A percentile compares a stretch with the other conserved stretches of the same genome.
phyloP scores from a whole-genome alignment of 768 basidiomycete species.

The Calvatia gigantea region DNA sequence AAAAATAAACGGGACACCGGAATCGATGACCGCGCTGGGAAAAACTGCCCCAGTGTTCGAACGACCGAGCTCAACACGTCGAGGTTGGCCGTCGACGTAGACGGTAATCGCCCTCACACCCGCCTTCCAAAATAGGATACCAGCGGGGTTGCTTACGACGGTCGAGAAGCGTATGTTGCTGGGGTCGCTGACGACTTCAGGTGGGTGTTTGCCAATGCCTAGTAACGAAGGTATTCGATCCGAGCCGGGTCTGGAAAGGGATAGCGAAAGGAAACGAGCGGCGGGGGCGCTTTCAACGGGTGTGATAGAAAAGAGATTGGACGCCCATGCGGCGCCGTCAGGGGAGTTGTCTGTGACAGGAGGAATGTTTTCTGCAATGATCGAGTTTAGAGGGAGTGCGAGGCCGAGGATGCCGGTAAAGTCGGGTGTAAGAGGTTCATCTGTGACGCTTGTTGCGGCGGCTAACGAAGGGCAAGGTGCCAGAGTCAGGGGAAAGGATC shows the following conservation, averaged over 20 bases:
- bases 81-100: conserved; percentile 44
- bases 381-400: conserved; percentile 68
- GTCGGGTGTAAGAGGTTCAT: conserved; percentile 52
- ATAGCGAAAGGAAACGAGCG: conserved; percentile 62
- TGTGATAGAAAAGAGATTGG: conserved; percentile 70
- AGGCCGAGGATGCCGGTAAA: conserved; percentile 75
- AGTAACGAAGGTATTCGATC: conserved; percentile 52
- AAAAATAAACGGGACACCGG: conserved; percentile 66
- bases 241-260: conserved; percentile 67
- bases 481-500: background rate
- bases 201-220: conserved; percentile 69
- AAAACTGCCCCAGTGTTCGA: conserved; percentile 36
- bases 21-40: conserved; percentile 71
- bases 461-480: conserved; percentile 34
- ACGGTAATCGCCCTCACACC: conserved; percentile 55
- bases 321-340: conserved; percentile 64
- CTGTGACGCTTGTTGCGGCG: conserved; percentile 49
- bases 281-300: conserved; percentile 49
- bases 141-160: conserved; percentile 37
- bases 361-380: conserved; percentile 52
- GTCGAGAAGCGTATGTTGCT: conserved; percentile 45
- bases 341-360: conserved; percentile 45
- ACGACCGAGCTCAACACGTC: conserved; percentile 36
- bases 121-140: conserved; percentile 62
- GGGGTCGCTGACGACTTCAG: conserved; percentile 47